phyloP scores from a whole-genome alignment of 176 grass and related monocot genomes.

The Tillandsia leiboldiana region DNA sequence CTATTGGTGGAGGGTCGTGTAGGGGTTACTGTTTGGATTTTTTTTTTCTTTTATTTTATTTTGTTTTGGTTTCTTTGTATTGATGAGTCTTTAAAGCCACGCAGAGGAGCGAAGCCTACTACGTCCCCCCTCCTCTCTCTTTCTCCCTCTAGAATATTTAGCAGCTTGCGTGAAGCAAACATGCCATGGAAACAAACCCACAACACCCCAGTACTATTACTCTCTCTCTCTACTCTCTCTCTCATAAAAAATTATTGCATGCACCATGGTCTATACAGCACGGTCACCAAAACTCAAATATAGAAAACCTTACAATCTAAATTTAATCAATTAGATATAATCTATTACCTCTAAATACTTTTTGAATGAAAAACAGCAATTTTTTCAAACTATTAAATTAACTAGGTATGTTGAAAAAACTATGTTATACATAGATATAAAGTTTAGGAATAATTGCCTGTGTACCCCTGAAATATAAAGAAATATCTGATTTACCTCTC shows the following conservation, averaged over 20 bases:
- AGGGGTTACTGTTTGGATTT: constrained; percentile 44
- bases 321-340: too few species aligned
- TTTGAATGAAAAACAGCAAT: too few species aligned
- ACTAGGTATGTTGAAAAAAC: too few species aligned
- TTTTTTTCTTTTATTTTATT: constrained; percentile 16
- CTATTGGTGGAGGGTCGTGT: constrained; percentile 60
- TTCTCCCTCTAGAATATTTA: constrained; percentile 43
- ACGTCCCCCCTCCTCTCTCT: constrained; percentile 31
- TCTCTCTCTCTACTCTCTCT: not conserved
- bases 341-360: too few species aligned
- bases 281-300: too few species aligned
- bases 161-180: constrained; percentile 99
- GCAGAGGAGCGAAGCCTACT: constrained; percentile 63
- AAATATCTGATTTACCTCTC: too few species aligned
- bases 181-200: constrained; percentile 38
- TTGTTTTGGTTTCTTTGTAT: constrained; percentile 52
- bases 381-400: too few species aligned
- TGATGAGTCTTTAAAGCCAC: constrained; percentile 99
- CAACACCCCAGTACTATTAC: constrained; percentile 18
- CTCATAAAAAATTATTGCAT: not conserved
- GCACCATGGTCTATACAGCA: too few species aligned
- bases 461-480: too few species aligned
- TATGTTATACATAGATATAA: constrained; percentile 3
- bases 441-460: too few species aligned
- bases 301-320: too few species aligned